Evolutionary conservation across 2,329 filamentous ascomycete genomes (phyloP), one percentile per base, ranked within the genome.

Genomic region (Ophidiomyces ophidiicola): DNA sequence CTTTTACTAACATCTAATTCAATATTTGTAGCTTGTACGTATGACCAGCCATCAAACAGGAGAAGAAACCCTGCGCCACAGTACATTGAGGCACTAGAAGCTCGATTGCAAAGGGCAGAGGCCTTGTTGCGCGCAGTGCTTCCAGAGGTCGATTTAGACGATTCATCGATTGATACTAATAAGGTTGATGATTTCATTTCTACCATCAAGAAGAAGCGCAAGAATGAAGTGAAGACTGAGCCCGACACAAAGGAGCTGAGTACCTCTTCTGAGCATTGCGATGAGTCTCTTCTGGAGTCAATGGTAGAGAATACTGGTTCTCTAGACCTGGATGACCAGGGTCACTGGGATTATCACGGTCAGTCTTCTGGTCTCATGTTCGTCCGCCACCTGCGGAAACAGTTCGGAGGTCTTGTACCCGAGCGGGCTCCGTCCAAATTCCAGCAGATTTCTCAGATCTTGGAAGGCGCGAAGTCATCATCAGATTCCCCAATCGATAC

Each of bases 251-350:
- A 52, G 23, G 44, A 48, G 8, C 49, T 53, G 3, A 29, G 47
- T 3, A 25, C 25, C 12, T 58, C 55, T 33, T 54, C 58, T 6
- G 51, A 61, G 35, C 61, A 65, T 32, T 70, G 71, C 20, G 71
- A 78, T 31, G 84, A 88, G 48, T 76, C 74, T 7, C 74, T 88
- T 47, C 68, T 98, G 18, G 79, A 88, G 54, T 93, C 87, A 19
- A 96, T 98, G 88, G 86, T 96, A 42, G 82, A 88, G 55, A 83
- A 83, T 29, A 85, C 88, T 2, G 90, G 88, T 24, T 82, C 87
- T 55, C 70, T 98, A 12, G 88, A 96, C 53, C 70, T 96, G 23
- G 86, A 93, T 51, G 88, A 96, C 50, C 77, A 79, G 51, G 88
- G 88, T 29, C 78, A 90, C 50, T 93, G 86, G 78, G 87, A 96